A percentile compares a stretch with the other conserved stretches of the same genome.
These are phyloP conservation scores for Alternaria arborescens DNA, from an alignment of 2,329 filamentous ascomycete species.

Conservation along the genomic window DNA sequence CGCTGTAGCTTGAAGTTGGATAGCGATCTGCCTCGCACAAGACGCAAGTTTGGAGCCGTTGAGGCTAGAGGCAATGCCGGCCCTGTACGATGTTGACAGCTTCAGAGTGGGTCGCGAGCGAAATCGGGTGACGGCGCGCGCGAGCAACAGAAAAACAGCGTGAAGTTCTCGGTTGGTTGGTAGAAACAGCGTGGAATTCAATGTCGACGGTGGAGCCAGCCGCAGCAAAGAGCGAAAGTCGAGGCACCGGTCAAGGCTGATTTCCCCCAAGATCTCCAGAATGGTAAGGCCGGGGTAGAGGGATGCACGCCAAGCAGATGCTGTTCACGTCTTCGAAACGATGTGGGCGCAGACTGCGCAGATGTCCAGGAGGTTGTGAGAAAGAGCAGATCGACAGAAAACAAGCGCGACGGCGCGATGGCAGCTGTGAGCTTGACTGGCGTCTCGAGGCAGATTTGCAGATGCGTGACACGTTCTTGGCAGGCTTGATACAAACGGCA, in stretches of 20 bases:
- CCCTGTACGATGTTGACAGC: conserved; percentile 36
- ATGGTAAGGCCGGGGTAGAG: conserved; percentile 34
- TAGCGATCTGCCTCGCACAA: conserved; percentile 46
- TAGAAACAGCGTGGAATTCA: conserved; percentile 33
- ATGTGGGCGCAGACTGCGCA: conserved; percentile 26
- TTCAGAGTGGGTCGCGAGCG: conserved; percentile 33
- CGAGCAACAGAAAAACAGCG: conserved; percentile 29
- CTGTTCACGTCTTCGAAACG: conserved; percentile 27
- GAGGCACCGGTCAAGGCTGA: conserved; percentile 51
- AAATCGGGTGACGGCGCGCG: conserved; percentile 34
- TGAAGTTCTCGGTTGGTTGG: conserved; percentile 31
- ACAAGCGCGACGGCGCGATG: conserved; percentile 44
- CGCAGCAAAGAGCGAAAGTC: conserved; percentile 40
- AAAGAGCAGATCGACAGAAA: conserved; percentile 29
- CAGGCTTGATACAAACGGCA: conserved; percentile 43
- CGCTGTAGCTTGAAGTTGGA: conserved; percentile 37
- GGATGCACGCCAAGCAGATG: conserved; percentile 41
- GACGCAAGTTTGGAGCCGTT: conserved; percentile 35
- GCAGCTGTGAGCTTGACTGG: conserved; percentile 39
- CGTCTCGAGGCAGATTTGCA: conserved; percentile 49
- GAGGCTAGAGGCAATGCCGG: conserved; percentile 47
- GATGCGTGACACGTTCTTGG: conserved; percentile 41
- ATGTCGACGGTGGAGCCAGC: conserved; percentile 35
- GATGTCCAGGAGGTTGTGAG: conserved; percentile 24
- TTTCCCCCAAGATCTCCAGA: conserved; percentile 35